Evolutionary conservation across 2,329 filamentous ascomycete species (phyloP).

Genomic region (Trichoderma citrinoviride): DNA sequence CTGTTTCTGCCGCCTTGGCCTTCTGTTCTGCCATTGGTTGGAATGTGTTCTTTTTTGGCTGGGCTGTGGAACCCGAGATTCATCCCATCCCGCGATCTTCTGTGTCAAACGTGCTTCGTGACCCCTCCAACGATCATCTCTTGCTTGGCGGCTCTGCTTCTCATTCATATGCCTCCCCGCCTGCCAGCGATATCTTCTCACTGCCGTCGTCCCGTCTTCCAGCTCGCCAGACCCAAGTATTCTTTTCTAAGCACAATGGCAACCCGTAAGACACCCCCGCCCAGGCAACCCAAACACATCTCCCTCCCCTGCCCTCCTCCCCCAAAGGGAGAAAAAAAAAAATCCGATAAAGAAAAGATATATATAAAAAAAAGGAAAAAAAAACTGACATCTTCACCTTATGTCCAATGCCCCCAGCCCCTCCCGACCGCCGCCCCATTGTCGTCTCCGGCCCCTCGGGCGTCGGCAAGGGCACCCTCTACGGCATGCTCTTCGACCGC

Average conservation of each 20-base stretch:
- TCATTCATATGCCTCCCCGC: constrained; percentile 20
- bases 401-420: constrained; percentile 27
- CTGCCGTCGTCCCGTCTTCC: not conserved
- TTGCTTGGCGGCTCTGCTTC: not conserved
- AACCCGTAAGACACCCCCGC: constrained; percentile 22
- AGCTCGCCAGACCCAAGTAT: not conserved
- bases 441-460: constrained; percentile 77
- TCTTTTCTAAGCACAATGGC: constrained; percentile 25
- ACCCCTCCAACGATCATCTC: not conserved
- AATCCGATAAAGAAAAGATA: not conserved
- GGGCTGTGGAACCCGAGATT: too few species aligned
- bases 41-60: not conserved
- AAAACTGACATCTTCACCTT: not conserved
- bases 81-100: constrained; percentile 12
- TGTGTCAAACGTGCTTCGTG: not conserved
- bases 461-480: constrained; percentile 77
- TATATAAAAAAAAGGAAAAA: not conserved
- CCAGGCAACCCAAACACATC: not conserved
- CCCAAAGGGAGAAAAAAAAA: not conserved
- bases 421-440: constrained; percentile 58
- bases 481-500: constrained; percentile 64
- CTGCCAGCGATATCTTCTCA: constrained; percentile 21
- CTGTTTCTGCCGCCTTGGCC: not conserved
- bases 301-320: not conserved
- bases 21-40: not conserved